Percentiles rank a stretch among this genome's conserved stretches.
These are phyloP conservation scores for Phaffia rhodozyma DNA, from an alignment of 1,284 basidiomycete species.

Conservation along the genomic window DNA sequence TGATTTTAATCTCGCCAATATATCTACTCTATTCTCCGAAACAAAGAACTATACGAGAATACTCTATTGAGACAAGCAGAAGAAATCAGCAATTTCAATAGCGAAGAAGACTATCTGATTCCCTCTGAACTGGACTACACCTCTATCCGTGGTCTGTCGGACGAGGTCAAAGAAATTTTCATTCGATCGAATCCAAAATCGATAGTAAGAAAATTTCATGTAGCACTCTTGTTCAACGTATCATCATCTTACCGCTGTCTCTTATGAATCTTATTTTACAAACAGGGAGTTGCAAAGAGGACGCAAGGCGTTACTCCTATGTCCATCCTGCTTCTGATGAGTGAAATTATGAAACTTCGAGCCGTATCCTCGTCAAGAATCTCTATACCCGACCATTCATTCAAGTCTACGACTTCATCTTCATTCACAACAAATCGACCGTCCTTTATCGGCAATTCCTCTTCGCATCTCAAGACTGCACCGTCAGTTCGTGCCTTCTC, in stretches of 20 bases:
- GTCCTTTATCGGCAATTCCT: neutral
- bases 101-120: slow-evolving; percentile 60
- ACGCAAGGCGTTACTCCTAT: slow-evolving; percentile 12
- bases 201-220: neutral
- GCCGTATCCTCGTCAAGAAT: too few species aligned
- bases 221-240: too few species aligned
- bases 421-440: too few species aligned
- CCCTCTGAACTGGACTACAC: slow-evolving; percentile 59
- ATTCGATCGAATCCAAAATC: neutral
- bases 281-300: slow-evolving; percentile 11
- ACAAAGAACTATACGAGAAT: slow-evolving; percentile 46
- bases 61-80: slow-evolving; percentile 57
- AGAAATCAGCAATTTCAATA: slow-evolving; percentile 60
- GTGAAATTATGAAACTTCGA: neutral
- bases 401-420: too few species aligned
- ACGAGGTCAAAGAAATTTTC: slow-evolving; percentile 51
- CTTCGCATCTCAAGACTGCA: neutral
- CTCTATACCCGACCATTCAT: too few species aligned
- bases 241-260: neutral
- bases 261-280: neutral
- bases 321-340: slow-evolving; percentile 10
- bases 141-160: slow-evolving; percentile 54
- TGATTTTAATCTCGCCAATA: neutral
- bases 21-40: neutral
- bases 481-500: neutral